These are phyloP conservation scores for Sistotremastrum suecicum DNA, from an alignment of 768 basidiomycete species.

Conservation along the genomic window DNA sequence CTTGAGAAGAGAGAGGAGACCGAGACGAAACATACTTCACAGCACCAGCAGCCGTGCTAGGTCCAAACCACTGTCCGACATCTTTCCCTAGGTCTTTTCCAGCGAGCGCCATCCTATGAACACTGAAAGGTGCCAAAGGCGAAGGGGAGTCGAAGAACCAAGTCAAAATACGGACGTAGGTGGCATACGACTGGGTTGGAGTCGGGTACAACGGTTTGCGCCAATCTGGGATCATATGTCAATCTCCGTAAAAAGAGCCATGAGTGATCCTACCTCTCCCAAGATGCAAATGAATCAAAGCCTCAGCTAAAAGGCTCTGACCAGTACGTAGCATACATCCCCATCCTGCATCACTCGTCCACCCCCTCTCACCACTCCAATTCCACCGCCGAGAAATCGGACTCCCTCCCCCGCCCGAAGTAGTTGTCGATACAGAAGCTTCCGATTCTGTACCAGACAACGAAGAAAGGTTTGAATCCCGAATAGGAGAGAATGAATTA, in stretches of 20 bases:
- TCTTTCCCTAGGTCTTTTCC: slow-evolving; percentile 93
- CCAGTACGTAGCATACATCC: slow-evolving; percentile 88
- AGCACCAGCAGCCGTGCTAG: slow-evolving; percentile 93
- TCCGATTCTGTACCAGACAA: slow-evolving; percentile 13
- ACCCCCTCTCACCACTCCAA: slow-evolving; percentile 62
- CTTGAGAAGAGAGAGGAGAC: not conserved
- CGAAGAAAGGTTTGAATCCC: slow-evolving; percentile 37
- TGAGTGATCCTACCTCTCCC: slow-evolving; percentile 41
- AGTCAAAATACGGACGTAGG: slow-evolving; percentile 80
- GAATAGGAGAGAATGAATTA: slow-evolving; percentile 71
- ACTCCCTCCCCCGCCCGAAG: slow-evolving; percentile 10
- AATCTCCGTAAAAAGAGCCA: not conserved
- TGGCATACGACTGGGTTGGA: slow-evolving; percentile 54
- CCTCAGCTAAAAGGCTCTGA: slow-evolving; percentile 70
- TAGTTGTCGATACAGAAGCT: slow-evolving; percentile 5
- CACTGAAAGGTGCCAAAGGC: slow-evolving; percentile 77
- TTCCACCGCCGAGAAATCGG: slow-evolving; percentile 43
- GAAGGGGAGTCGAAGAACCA: slow-evolving; percentile 93
- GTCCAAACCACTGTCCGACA: slow-evolving; percentile 97
- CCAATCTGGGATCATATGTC: slow-evolving; percentile 47
- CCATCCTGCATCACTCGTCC: slow-evolving; percentile 81
- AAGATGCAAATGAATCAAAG: slow-evolving; percentile 61
- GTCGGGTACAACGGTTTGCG: slow-evolving; percentile 52
- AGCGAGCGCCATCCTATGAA: slow-evolving; percentile 90
- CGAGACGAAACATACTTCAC: slow-evolving; percentile 47